A percentile compares a stretch with the other conserved stretches of the same genome.
phyloP scores from a whole-genome alignment of 108 stramenopile genomes.

The Skeletonema costatum region DNA sequence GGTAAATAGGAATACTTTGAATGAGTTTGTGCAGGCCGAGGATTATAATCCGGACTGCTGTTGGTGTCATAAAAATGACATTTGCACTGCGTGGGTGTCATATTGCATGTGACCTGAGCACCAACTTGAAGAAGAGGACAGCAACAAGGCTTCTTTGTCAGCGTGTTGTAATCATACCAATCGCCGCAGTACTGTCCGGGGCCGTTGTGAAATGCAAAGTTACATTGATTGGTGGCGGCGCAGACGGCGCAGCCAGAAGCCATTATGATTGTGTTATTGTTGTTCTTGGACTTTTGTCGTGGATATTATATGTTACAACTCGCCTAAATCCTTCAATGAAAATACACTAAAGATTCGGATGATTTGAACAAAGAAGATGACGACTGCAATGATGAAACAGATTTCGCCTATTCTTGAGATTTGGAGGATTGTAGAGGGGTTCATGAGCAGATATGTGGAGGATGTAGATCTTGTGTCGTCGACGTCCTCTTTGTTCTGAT shows the following conservation, averaged over 20 bases:
- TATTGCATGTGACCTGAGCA: conserved; percentile 14
- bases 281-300: neutral
- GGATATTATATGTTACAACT: neutral
- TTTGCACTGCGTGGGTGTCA: conserved; percentile 32
- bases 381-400: neutral
- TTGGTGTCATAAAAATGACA: conserved; percentile 16
- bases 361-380: neutral
- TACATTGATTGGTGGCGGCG: conserved; percentile 39
- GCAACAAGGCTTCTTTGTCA: conserved; percentile 28
- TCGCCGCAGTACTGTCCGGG: conserved; percentile 46
- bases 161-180: conserved; percentile 8
- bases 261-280: neutral
- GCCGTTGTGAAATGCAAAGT: conserved; percentile 28
- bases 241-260: conserved; percentile 35
- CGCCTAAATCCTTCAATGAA: neutral
- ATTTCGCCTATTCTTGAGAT: neutral
- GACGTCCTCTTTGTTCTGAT: too few relatives aligned
- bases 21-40: neutral
- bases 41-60: neutral
- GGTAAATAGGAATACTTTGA: neutral
- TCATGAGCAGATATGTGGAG: neutral
- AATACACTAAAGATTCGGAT: neutral
- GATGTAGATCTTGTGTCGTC: too few relatives aligned
- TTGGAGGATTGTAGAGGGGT: neutral
- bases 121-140: conserved; percentile 20